These are phyloP conservation scores for Cladorrhinum sp. DNA, from an alignment of 2,329 filamentous ascomycete species.

Conservation along the genomic window DNA sequence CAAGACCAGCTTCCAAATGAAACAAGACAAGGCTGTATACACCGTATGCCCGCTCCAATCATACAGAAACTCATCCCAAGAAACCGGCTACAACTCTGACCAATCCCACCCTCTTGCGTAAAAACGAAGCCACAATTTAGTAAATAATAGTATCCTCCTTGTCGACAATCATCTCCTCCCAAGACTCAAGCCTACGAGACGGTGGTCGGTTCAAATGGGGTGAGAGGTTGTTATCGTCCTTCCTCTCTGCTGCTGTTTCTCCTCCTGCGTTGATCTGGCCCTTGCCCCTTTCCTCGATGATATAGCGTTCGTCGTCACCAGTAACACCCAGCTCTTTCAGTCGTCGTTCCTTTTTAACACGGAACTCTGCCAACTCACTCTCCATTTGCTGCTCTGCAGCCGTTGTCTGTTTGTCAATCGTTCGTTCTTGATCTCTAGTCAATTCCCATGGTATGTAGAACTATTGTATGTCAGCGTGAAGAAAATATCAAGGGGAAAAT, in stretches of 20 bases:
- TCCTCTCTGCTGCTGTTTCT: not conserved
- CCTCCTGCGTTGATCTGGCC: too few relatives aligned
- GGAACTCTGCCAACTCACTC: constrained; percentile 63
- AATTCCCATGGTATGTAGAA: constrained; percentile 85
- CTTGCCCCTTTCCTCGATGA: too few relatives aligned
- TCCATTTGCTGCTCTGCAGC: constrained; percentile 62
- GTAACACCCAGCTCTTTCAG: constrained; percentile 33
- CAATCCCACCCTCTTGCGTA: too few relatives aligned
- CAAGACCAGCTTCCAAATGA: not conserved
- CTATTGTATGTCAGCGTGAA: constrained; percentile 44
- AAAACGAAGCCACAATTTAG: constrained; percentile 39
- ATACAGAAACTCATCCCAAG: too few relatives aligned
- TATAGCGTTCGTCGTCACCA: not conserved
- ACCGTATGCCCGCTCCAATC: too few relatives aligned
- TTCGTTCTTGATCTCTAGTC: constrained; percentile 63
- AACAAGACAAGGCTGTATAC: too few relatives aligned
- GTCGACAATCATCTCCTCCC: constrained; percentile 78
- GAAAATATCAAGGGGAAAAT: not conserved
- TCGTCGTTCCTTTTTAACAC: constrained; percentile 44
- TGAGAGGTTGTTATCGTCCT: constrained; percentile 15
- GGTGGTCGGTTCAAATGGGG: constrained; percentile 16
- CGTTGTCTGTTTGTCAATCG: constrained; percentile 67
- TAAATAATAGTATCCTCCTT: constrained; percentile 93
- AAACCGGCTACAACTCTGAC: too few relatives aligned
- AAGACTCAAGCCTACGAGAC: constrained; percentile 27